phyloP scores from a whole-genome alignment of 345 rosid genomes.

The Boechera retrofracta region DNA sequence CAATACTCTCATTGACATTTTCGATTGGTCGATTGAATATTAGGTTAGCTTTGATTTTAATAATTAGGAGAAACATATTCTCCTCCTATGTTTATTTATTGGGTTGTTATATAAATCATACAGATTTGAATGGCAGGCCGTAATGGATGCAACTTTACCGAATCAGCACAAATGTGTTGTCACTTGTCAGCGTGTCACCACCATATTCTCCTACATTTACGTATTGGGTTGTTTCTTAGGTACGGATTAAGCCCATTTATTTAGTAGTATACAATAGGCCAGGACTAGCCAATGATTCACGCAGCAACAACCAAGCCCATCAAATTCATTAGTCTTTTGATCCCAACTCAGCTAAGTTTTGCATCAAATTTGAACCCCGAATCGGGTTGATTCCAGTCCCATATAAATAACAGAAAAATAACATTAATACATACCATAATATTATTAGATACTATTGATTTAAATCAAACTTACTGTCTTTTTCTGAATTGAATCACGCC shows the following conservation, averaged over 20 bases:
- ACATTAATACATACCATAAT: background rate
- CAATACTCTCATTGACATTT: slow-evolving; percentile 20
- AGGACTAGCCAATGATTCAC: background rate
- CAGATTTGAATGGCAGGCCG: background rate
- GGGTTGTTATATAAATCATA: background rate
- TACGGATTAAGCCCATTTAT: background rate
- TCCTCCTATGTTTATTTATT: slow-evolving; percentile 8
- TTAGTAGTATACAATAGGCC: background rate
- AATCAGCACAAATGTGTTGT: slow-evolving; percentile 2
- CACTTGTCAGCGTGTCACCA: background rate
- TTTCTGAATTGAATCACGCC: background rate
- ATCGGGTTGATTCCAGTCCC: background rate
- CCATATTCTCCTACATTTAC: slow-evolving; percentile 2
- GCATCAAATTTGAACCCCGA: background rate
- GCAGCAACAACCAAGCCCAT: slow-evolving; percentile 5
- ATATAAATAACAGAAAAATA: background rate
- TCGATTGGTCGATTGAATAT: background rate
- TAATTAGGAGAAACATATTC: background rate
- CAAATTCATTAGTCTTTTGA: background rate
- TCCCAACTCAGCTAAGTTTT: background rate
- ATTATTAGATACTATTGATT: background rate
- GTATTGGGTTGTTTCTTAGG: background rate
- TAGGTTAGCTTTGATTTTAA: slow-evolving; percentile 1
- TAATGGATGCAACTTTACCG: background rate
- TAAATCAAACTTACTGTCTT: background rate